phyloP scores from a whole-genome alignment of 2,329 filamentous ascomycete genomes.

The Fusarium albosuccineum region DNA sequence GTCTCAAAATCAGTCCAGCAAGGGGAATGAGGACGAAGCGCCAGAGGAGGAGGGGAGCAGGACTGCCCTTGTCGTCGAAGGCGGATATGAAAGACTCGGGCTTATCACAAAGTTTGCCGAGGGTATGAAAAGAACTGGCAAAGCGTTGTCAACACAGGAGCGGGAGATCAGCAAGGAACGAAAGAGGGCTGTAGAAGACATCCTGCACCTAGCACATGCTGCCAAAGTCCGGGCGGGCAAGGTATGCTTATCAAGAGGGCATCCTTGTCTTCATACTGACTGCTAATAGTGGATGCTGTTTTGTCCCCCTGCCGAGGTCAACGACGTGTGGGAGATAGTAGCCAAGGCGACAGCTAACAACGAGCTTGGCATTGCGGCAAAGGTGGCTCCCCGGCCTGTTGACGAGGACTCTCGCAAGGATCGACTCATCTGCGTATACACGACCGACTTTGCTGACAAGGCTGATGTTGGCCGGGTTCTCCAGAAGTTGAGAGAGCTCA shows the following conservation, averaged over 20 bases:
- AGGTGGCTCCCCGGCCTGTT: conserved; percentile 72
- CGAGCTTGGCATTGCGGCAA: conserved; percentile 78
- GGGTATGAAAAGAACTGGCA: conserved; percentile 56
- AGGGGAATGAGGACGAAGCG: conserved; percentile 63
- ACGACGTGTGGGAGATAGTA: conserved; percentile 74
- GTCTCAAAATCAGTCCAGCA: conserved; percentile 53
- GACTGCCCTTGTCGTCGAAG: conserved; percentile 62
- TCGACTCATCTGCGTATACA: conserved; percentile 83
- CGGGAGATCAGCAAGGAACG: conserved; percentile 64
- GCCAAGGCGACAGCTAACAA: conserved; percentile 76
- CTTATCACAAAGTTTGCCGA: conserved; percentile 63
- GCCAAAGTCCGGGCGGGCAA: conserved; percentile 75
- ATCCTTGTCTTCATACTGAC: conserved; percentile 47
- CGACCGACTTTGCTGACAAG: conserved; percentile 77
- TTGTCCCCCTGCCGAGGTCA: conserved; percentile 64
- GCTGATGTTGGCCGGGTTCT: conserved; percentile 78
- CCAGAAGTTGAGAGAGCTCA: conserved; percentile 70
- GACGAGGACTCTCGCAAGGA: conserved; percentile 55
- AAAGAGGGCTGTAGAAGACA: conserved; percentile 62
- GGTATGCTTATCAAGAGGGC: conserved; percentile 53
- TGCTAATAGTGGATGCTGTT: conserved; percentile 80
- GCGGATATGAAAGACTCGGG: conserved; percentile 64
- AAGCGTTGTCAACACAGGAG: conserved; percentile 53
- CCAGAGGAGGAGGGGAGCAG: conserved; percentile 62
- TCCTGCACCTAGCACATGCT: conserved; percentile 72